Base-by-base conservation (phyloP, 257 asterid genomes). In the Gentiana dahurica region DNA sequence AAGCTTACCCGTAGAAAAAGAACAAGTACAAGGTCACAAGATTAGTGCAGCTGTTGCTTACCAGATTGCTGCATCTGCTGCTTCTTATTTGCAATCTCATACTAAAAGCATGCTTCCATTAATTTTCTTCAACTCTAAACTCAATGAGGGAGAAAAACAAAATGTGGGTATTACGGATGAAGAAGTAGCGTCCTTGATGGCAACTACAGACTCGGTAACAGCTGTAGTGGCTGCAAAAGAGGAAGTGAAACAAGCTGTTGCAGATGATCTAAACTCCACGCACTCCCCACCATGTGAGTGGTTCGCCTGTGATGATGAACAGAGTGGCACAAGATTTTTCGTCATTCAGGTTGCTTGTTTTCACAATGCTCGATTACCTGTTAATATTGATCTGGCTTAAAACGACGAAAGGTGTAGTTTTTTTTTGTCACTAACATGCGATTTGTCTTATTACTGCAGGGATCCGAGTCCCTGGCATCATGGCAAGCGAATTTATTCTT, bases 151-250 rank as follows among this genome's bases (percentile, higher is more conserved):
- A 59, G 55, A 54, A 34, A 49, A 34, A 9, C 70, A 55, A n/a
- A 58, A 41, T 10, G 39, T 55, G 36, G 65, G 69, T 39, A 73
- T 56, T 72, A 65, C 69, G 58, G 67, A 74, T 56, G 67, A 76
- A 68, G 89, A 82, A 4, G 66, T 83, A 67, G 86, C 89, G 43
- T 87, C 95, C 12, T 70, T 87, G 54, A 81, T 81, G 82, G 95
- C 84, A 15, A 82, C 95, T 70, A 83, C 95, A 0, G 95, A 88
- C 53, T 92, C 99, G 0, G 93, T 88, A 55, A 88, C 97, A 2
- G 77, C 95, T 0, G 99, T 85, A 57, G 95, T 92, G 71, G 95
- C 99, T 68, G 95, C 99, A 33, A 83, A 92, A 69, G 99, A 92
- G 79, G 95, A 85, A 74, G 95, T 88, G 24, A 92, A 92, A 69